These are phyloP conservation scores for Canavalia ensiformis DNA, from an alignment of 306 rosid genomes.

Conservation along the genomic window DNA sequence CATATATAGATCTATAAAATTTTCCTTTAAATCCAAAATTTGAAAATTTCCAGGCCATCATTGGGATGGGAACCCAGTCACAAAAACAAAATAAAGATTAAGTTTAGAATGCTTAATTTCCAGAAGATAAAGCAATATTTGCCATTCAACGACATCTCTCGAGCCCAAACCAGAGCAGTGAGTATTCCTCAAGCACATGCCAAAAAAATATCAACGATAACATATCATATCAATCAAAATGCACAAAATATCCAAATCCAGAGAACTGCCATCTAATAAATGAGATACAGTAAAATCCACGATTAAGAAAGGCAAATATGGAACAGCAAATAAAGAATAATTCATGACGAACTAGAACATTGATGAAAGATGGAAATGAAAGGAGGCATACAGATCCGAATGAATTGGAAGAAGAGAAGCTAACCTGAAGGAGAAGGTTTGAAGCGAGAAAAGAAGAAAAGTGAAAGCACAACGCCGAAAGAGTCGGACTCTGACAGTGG, in stretches of 20 bases:
- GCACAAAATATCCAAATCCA: neutral
- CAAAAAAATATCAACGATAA: neutral
- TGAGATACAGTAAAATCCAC: neutral
- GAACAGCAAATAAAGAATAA: neutral
- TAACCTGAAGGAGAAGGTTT: neutral
- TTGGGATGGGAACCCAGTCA: neutral
- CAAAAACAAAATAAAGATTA: neutral
- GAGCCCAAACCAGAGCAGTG: neutral
- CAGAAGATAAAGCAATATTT: neutral
- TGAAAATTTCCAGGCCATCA: neutral
- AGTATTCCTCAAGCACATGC: neutral
- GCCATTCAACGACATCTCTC: neutral
- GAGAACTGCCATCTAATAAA: neutral
- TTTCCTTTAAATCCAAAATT: conserved; percentile 1
- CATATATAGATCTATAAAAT: conserved; percentile 28
- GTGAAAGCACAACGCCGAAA: neutral
- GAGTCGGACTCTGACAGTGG: conserved; percentile 16
- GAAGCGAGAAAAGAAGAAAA: neutral
- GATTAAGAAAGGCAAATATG: neutral
- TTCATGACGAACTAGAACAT: neutral
- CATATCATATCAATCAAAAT: neutral
- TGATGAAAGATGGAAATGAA: neutral
- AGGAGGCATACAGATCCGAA: conserved; percentile 26
- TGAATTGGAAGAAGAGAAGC: neutral
- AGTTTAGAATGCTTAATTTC: neutral